Conservation (phyloP, 352 stramenopile genomes). For the Phytophthora brassicae region DNA sequence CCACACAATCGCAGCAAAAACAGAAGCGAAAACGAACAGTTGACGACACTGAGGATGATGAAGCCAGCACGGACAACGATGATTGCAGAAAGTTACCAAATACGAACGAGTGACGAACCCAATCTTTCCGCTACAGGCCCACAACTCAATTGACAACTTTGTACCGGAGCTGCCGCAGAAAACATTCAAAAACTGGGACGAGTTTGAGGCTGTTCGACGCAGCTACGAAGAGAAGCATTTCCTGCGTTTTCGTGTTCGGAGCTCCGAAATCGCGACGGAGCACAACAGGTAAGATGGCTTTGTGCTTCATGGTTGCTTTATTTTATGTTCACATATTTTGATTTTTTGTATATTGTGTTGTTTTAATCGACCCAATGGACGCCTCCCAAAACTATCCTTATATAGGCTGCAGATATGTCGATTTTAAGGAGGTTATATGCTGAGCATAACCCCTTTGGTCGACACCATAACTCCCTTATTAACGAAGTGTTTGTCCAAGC, state of each 20-base stretch:
- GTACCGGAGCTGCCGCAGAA: background rate
- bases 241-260: background rate
- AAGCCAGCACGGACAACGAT: too few species aligned
- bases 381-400: too few species aligned
- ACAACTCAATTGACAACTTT: background rate
- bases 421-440: too few species aligned
- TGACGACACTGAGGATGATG: too few species aligned
- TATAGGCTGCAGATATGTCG: too few species aligned
- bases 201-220: background rate
- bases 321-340: background rate
- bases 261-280: background rate
- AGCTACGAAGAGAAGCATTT: background rate
- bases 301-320: background rate
- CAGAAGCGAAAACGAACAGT: too few species aligned
- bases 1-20: too few species aligned
- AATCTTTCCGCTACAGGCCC: background rate
- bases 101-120: too few species aligned
- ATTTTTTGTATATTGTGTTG: constrained; percentile 4
- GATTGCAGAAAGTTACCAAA: too few species aligned
- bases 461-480: too few species aligned
- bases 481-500: too few species aligned
- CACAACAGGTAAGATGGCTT: background rate
- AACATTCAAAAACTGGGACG: background rate
- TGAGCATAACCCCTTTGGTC: too few species aligned
- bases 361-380: background rate